Percentiles rank a stretch among this genome's conserved stretches.
phyloP scores from a whole-genome alignment of 345 rosid genomes.

The Arabis alpina region DNA sequence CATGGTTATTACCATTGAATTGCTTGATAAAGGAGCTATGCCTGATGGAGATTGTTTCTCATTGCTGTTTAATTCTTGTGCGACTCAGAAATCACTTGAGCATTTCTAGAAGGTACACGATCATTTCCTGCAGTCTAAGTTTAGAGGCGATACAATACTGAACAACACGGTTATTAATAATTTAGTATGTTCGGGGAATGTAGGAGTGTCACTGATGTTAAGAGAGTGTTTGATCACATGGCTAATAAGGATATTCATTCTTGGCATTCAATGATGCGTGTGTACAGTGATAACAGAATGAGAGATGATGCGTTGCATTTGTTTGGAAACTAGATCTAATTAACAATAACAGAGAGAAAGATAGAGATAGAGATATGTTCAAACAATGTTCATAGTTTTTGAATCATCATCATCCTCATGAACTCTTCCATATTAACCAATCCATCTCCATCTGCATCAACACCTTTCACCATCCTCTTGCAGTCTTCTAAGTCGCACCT shows the following conservation, averaged over 20 bases:
- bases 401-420: slow-evolving; percentile 70
- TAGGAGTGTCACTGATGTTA: slow-evolving; percentile 60
- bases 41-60: slow-evolving; percentile 60
- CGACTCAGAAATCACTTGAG: too few species aligned
- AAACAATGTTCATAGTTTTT: slow-evolving; percentile 39
- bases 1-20: slow-evolving; percentile 42
- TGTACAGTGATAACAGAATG: slow-evolving; percentile 59
- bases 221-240: slow-evolving; percentile 81
- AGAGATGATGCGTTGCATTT: slow-evolving; percentile 80
- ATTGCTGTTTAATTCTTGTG: slow-evolving; percentile 50
- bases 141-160: slow-evolving; percentile 58
- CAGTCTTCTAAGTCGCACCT: slow-evolving; percentile 72
- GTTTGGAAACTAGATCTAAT: slow-evolving; percentile 17
- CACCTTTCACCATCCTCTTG: slow-evolving; percentile 78
- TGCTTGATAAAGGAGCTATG: slow-evolving; percentile 66
- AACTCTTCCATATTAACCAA: slow-evolving; percentile 81
- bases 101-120: too few species aligned
- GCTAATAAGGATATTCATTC: slow-evolving; percentile 65
- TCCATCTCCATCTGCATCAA: slow-evolving; percentile 77
- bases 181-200: slow-evolving; percentile 66
- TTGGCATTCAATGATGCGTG: slow-evolving; percentile 76
- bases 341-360: slow-evolving; percentile 19
- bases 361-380: neutral
- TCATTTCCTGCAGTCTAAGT: slow-evolving; percentile 41
- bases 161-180: slow-evolving; percentile 50